Evolutionary conservation across 1,139 yeast genomes (phyloP).

Genomic region (Zhuliangozyma parablackwelliae): DNA sequence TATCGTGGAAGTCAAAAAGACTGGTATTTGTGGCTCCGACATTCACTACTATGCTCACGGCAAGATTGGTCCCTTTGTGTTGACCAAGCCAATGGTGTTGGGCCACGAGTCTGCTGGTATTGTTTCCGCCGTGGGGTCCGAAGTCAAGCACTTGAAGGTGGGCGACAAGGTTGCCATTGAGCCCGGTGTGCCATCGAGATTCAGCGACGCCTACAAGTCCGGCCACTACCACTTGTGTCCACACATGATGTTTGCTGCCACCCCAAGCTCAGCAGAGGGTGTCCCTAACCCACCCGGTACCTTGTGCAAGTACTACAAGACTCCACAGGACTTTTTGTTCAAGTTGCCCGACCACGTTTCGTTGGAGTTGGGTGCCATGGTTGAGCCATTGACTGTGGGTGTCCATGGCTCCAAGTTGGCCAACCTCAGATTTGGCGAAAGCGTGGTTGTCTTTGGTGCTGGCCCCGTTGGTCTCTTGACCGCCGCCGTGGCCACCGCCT

Average conservation of each 20-base stretch:
- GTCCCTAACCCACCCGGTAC: slow-evolving; percentile 61
- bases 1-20: slow-evolving; percentile 63
- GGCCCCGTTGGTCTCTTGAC: slow-evolving; percentile 88
- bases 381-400: slow-evolving; percentile 85
- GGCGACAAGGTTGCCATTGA: slow-evolving; percentile 84
- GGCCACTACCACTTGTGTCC: slow-evolving; percentile 82
- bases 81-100: slow-evolving; percentile 62
- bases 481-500: slow-evolving; percentile 75
- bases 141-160: slow-evolving; percentile 55
- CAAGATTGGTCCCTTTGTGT: slow-evolving; percentile 65
- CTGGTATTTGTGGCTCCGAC: slow-evolving; percentile 89
- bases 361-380: slow-evolving; percentile 82
- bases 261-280: slow-evolving; percentile 49
- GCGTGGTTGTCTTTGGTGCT: slow-evolving; percentile 80
- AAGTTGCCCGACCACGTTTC: slow-evolving; percentile 74
- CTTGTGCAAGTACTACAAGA: slow-evolving; percentile 61
- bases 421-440: slow-evolving; percentile 65
- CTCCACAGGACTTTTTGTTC: slow-evolving; percentile 83
- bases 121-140: slow-evolving; percentile 60
- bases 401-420: slow-evolving; percentile 77
- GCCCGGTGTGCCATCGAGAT: slow-evolving; percentile 70
- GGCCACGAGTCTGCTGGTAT: slow-evolving; percentile 79
- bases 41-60: slow-evolving; percentile 82
- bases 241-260: slow-evolving; percentile 81
- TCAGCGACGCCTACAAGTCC: slow-evolving; percentile 65